A percentile compares a stretch with the other conserved stretches of the same genome.
Conservation (phyloP, 306 rosid genomes). For the Castanea mollissima region DNA sequence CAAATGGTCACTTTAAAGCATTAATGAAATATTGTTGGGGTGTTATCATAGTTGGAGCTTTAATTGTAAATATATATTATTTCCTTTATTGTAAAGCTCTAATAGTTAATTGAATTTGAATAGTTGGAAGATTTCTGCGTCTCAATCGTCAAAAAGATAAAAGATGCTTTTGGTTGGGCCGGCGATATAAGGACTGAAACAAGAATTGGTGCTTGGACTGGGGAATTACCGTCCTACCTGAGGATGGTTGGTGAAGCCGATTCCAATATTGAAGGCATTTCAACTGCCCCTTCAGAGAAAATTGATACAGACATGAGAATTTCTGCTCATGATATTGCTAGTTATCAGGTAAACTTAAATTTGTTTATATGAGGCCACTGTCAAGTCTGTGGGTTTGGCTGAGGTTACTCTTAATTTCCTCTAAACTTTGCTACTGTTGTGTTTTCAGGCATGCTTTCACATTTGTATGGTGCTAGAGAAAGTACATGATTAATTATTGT, state of each 20-base stretch:
- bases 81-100: constrained; percentile 13
- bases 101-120: constrained; percentile 29
- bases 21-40: background rate
- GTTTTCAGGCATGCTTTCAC: background rate
- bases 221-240: constrained; percentile 72
- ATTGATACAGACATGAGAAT: constrained; percentile 44
- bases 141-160: constrained; percentile 56
- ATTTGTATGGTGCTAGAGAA: background rate
- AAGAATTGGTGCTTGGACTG: constrained; percentile 70
- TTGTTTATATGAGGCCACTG: background rate
- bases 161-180: too few relatives aligned
- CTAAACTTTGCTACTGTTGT: background rate
- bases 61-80: background rate
- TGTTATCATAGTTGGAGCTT: background rate
- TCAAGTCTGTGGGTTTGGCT: background rate
- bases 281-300: constrained; percentile 38
- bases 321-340: constrained; percentile 74
- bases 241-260: constrained; percentile 30
- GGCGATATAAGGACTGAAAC: too few relatives aligned
- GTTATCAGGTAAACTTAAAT: constrained; percentile 68
- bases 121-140: constrained; percentile 68
- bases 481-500: background rate
- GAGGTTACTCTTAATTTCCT: background rate
- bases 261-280: constrained; percentile 34
- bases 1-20: background rate